Percentiles rank a stretch among this genome's conserved stretches.
Evolutionary conservation across 2,329 filamentous ascomycete genomes (phyloP).

Genomic region (Penicillium rolfsii): DNA sequence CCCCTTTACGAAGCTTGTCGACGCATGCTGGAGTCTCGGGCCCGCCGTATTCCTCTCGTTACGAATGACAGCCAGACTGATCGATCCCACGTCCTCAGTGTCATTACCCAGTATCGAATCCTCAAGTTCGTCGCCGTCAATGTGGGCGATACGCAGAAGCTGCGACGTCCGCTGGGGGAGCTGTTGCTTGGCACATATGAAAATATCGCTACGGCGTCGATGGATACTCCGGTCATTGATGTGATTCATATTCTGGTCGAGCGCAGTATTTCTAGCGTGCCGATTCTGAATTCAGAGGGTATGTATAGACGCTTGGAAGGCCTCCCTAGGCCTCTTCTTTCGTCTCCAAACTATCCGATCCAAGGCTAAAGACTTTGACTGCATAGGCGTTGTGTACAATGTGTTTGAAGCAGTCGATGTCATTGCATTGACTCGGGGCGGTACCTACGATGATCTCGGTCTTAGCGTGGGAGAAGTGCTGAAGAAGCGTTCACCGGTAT

Average conservation of each 20-base stretch:
- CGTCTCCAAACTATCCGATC: background rate
- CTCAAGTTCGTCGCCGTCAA: conserved; percentile 99
- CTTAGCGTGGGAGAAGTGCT: conserved; percentile 86
- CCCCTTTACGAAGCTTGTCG: conserved; percentile 95
- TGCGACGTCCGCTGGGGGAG: conserved; percentile 85
- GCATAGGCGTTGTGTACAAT: conserved; percentile 73
- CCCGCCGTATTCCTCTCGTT: conserved; percentile 89
- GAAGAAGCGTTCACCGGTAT: conserved; percentile 76
- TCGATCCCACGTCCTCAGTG: conserved; percentile 89
- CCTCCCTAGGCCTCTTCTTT: background rate
- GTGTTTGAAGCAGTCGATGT: conserved; percentile 98
- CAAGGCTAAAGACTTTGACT: conserved; percentile 5
- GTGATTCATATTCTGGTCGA: conserved; percentile 93
- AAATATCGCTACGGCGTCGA: conserved; percentile 77
- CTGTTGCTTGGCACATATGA: conserved; percentile 83
- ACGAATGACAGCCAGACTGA: conserved; percentile 94
- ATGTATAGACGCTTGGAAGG: conserved; percentile 17
- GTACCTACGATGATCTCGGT: conserved; percentile 86
- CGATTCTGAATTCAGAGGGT: conserved; percentile 80
- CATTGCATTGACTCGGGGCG: conserved; percentile 91
- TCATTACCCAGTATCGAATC: conserved; percentile 97
- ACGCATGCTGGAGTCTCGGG: conserved; percentile 90
- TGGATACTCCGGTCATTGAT: conserved; percentile 90
- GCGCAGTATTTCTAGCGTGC: conserved; percentile 91
- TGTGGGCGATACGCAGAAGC: conserved; percentile 79